A percentile compares a stretch with the other conserved stretches of the same genome.
phyloP scores from a whole-genome alignment of 2,329 filamentous ascomycete genomes.

The Mollisia scopiformis region DNA sequence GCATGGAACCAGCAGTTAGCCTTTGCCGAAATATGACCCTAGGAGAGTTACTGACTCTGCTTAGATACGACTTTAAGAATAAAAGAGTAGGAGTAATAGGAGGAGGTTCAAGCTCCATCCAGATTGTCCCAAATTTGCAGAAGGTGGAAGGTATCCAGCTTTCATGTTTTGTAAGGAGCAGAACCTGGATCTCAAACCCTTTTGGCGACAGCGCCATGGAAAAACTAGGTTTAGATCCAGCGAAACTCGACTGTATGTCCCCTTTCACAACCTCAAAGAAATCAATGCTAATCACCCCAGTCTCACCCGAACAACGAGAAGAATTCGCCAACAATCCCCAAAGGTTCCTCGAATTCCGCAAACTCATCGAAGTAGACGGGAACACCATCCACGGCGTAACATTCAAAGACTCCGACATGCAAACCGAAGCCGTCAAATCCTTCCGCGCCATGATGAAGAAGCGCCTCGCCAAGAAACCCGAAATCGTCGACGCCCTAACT shows the following conservation, averaged over 20 bases:
- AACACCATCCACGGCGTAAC: constrained; percentile 47
- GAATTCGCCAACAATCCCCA: constrained; percentile 42
- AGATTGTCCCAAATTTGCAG: constrained; percentile 54
- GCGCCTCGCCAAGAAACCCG: constrained; percentile 46
- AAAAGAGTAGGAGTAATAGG: constrained; percentile 55
- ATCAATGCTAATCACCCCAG: neutral
- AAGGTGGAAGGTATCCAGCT: constrained; percentile 46
- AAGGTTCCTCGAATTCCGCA: constrained; percentile 45
- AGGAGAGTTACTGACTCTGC: neutral
- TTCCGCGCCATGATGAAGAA: constrained; percentile 44
- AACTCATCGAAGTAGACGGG: constrained; percentile 46
- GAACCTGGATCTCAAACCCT: constrained; percentile 52
- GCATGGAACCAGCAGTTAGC: constrained; percentile 50
- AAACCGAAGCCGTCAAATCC: constrained; percentile 35
- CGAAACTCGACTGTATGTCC: constrained; percentile 42
- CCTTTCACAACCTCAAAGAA: neutral
- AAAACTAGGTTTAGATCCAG: constrained; percentile 45
- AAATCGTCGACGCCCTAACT: constrained; percentile 32
- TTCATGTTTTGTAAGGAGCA: constrained; percentile 51
- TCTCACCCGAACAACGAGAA: constrained; percentile 47
- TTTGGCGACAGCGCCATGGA: constrained; percentile 50
- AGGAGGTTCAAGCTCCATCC: constrained; percentile 55
- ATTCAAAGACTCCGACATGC: constrained; percentile 42
- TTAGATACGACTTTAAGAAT: constrained; percentile 49
- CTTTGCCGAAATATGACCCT: neutral